Conservation (phyloP, 2,329 filamentous ascomycete genomes). For the Penicillium vulpinum region DNA sequence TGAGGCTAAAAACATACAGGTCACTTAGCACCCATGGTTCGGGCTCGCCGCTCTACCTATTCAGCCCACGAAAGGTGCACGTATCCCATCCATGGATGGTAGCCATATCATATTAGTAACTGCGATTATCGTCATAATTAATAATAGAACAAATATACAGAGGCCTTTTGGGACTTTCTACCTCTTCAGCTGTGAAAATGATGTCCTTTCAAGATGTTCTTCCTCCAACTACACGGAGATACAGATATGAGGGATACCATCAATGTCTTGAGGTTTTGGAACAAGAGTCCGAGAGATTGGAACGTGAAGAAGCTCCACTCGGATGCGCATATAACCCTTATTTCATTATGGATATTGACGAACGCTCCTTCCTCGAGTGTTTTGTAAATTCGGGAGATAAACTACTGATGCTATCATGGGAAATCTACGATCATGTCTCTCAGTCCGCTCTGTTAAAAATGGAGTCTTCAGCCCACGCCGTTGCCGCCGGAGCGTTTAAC, state of each 20-base stretch:
- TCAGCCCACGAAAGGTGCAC: no score
- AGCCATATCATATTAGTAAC: no score
- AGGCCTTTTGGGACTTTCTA: no score
- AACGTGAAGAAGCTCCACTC: not conserved
- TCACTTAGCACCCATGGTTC: no score
- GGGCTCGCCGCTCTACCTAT: no score
- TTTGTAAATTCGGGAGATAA: conserved; percentile 8
- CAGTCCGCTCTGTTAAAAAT: conserved; percentile 3
- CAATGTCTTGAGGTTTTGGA: not conserved
- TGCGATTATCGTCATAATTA: no score
- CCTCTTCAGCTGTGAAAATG: no score
- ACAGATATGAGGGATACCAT: not conserved
- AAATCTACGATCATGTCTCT: conserved; percentile 4
- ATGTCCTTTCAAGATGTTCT: no score
- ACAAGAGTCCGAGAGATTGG: not conserved
- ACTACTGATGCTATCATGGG: conserved; percentile 4
- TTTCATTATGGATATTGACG: conserved; percentile 8
- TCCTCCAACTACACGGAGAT: not conserved
- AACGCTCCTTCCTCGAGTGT: conserved; percentile 10
- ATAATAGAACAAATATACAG: no score
- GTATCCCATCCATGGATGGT: no score
- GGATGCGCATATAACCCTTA: not conserved
- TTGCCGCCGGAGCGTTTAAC: not conserved
- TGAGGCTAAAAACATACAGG: no score
- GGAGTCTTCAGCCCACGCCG: not conserved